Base-by-base conservation (phyloP, 805 yeast species). In the Kazachstania bromeliacearum region DNA sequence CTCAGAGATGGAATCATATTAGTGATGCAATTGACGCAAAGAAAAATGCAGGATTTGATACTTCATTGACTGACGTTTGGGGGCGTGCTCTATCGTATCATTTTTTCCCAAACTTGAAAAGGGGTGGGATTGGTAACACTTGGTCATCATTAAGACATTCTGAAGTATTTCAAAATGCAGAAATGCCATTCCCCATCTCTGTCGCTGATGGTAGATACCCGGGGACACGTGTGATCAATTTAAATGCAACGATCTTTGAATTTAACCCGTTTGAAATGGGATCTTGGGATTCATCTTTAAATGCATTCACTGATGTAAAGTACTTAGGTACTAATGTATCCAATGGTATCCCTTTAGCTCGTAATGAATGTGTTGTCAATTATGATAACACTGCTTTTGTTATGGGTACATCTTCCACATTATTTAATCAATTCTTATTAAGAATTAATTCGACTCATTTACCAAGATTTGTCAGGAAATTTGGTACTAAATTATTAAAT, bases 351-450 rank as follows among this genome's bases (percentile, higher is more conserved):
- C 78, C 85, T 5, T 48, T 48, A 4, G 48, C 55, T 13, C 57
- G 56, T 28, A 59, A 60, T 12, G 51, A 55, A 7, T 87, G 96
- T 60, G 60, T 73, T 38, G 70, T 62, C 2, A 88, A 89, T 3
- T 78, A 70, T 41, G 95, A 87, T 57, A 84, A 84, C 47, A 78
- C 83, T 5, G 94, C 95, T 4, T 87, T 75, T 51, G 62, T 84
- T 20, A 64, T 84, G 62, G 95, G 94, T 25, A 78, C 95, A 4
- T 83, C 95, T 2, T 80, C 94, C 2, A 68, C 89, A 1, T 59
- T 85, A 33, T 85, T 85, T 64, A 85, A 82, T 53, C 77, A 75
- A 53, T 65, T 79, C 34, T 52, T 83, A 16, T 57, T 79, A 31
- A 68, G 71, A 45, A 57, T 81, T 39, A 42, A 18, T 55, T 76